These are phyloP conservation scores for Ziziphus jujuba DNA, from an alignment of 306 rosid genomes.

Conservation along the genomic window DNA sequence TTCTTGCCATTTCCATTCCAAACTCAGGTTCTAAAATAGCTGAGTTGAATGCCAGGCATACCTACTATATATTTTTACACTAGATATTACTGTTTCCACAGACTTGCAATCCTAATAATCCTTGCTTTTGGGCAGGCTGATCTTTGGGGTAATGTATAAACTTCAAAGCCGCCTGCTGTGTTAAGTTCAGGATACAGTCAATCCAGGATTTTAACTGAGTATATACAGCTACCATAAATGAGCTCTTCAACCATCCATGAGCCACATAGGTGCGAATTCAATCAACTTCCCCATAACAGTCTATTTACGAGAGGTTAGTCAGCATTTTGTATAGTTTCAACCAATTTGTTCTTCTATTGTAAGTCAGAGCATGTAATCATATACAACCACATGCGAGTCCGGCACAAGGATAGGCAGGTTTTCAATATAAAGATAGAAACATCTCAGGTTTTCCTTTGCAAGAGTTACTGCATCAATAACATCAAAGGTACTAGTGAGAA, in stretches of 20 bases:
- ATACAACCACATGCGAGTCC: slow-evolving; percentile 40
- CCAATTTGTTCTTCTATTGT: slow-evolving; percentile 14
- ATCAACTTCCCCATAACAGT: slow-evolving; percentile 7
- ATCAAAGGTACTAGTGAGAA: slow-evolving; percentile 47
- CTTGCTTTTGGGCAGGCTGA: not conserved
- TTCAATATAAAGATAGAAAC: slow-evolving; percentile 54
- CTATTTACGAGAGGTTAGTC: slow-evolving; percentile 13
- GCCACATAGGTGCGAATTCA: not conserved
- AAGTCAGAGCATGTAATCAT: slow-evolving; percentile 58
- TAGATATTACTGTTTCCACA: not conserved
- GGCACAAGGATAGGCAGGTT: slow-evolving; percentile 45
- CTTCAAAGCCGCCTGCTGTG: slow-evolving; percentile 15
- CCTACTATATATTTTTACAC: slow-evolving; percentile 10
- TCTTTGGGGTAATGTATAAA: slow-evolving; percentile 8
- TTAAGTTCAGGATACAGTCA: not conserved
- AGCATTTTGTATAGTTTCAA: slow-evolving; percentile 3
- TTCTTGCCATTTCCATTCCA: slow-evolving; percentile 28
- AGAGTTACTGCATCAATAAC: slow-evolving; percentile 52
- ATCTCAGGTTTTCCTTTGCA: slow-evolving; percentile 55
- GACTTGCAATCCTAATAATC: slow-evolving; percentile 12
- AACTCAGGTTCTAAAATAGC: slow-evolving; percentile 41
- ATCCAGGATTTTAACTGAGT: slow-evolving; percentile 10
- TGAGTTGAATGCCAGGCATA: slow-evolving; percentile 35
- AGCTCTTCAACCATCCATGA: slow-evolving; percentile 22
- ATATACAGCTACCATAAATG: slow-evolving; percentile 29